Evolutionary conservation across 2,329 filamentous ascomycete species (phyloP).

Genomic region (Ceratocystis cubensis): DNA sequence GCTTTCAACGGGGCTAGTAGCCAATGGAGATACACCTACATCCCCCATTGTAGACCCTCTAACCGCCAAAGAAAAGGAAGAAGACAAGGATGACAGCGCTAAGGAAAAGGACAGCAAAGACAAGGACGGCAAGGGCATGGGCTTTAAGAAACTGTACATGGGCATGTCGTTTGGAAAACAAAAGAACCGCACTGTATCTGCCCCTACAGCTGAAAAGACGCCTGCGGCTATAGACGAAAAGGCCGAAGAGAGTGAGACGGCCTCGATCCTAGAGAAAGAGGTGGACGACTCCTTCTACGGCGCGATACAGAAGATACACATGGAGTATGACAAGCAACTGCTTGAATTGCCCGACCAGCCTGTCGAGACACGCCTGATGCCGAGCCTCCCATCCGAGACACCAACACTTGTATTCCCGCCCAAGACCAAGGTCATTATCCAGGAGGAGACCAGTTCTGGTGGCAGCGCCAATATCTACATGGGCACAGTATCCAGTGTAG

Average conservation of each 20-base stretch:
- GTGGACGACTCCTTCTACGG: conserved; percentile 65
- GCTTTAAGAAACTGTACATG: conserved; percentile 79
- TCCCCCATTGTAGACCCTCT: conserved; percentile 36
- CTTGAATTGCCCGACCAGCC: conserved; percentile 40
- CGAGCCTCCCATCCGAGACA: conserved; percentile 59
- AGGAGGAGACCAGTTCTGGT: conserved; percentile 52
- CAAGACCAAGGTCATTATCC: conserved; percentile 54
- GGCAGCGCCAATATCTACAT: conserved; percentile 77
- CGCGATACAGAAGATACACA: conserved; percentile 57
- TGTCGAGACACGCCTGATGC: conserved; percentile 52
- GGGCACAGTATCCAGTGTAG: conserved; percentile 69
- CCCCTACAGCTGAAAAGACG: conserved; percentile 58
- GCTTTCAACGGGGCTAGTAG: conserved; percentile 26
- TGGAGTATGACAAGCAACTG: conserved; percentile 58
- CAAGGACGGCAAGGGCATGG: conserved; percentile 50
- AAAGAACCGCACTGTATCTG: conserved; percentile 56
- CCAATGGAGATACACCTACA: conserved; percentile 27
- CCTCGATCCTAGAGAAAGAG: conserved; percentile 55
- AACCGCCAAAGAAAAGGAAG: conserved; percentile 33
- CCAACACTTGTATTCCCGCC: conserved; percentile 61
- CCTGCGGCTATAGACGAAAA: conserved; percentile 59
- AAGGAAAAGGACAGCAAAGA: conserved; percentile 38
- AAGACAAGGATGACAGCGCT: conserved; percentile 40
- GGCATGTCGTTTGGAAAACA: conserved; percentile 62
- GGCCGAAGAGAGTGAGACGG: conserved; percentile 52